Percentiles rank a stretch among this genome's conserved stretches.
phyloP scores from a whole-genome alignment of 2,329 filamentous ascomycete species.

The Stemphylium lycopersici region DNA sequence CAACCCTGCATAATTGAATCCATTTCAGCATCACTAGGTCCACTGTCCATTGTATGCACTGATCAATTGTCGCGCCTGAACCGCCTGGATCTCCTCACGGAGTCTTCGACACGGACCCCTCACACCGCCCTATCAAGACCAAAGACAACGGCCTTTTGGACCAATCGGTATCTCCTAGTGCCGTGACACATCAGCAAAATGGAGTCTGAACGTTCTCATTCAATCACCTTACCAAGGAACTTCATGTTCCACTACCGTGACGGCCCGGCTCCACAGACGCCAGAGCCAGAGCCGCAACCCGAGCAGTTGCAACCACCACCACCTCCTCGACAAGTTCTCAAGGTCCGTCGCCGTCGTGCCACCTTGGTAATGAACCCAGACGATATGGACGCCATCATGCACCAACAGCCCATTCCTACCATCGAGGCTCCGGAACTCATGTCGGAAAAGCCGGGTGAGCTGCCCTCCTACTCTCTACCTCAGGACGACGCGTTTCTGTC shows the following conservation, averaged over 20 bases:
- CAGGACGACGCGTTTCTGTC: slow-evolving; percentile 51
- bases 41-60: slow-evolving; percentile 18
- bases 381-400: slow-evolving; percentile 34
- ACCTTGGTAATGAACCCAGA: slow-evolving; percentile 36
- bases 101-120: slow-evolving; percentile 24
- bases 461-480: slow-evolving; percentile 31
- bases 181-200: slow-evolving; percentile 30
- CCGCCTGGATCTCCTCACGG: slow-evolving; percentile 35
- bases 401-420: slow-evolving; percentile 52
- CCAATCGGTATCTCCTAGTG: slow-evolving; percentile 3
- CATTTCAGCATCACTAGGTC: slow-evolving; percentile 20
- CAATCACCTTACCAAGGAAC: slow-evolving; percentile 58
- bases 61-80: slow-evolving; percentile 18
- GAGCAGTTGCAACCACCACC: slow-evolving; percentile 50
- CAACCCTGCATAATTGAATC: slow-evolving; percentile 36
- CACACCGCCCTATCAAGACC: slow-evolving; percentile 11
- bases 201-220: slow-evolving; percentile 54
- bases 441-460: slow-evolving; percentile 32
- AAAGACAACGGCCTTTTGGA: slow-evolving; percentile 15
- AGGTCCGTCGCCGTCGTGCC: slow-evolving; percentile 55
- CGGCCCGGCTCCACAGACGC: slow-evolving; percentile 53
- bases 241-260: slow-evolving; percentile 58
- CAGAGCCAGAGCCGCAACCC: slow-evolving; percentile 50
- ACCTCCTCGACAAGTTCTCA: slow-evolving; percentile 56
- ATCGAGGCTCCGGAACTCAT: slow-evolving; percentile 56